phyloP scores from a whole-genome alignment of 2,329 filamentous ascomycete genomes.

The Nemania diffusa region DNA sequence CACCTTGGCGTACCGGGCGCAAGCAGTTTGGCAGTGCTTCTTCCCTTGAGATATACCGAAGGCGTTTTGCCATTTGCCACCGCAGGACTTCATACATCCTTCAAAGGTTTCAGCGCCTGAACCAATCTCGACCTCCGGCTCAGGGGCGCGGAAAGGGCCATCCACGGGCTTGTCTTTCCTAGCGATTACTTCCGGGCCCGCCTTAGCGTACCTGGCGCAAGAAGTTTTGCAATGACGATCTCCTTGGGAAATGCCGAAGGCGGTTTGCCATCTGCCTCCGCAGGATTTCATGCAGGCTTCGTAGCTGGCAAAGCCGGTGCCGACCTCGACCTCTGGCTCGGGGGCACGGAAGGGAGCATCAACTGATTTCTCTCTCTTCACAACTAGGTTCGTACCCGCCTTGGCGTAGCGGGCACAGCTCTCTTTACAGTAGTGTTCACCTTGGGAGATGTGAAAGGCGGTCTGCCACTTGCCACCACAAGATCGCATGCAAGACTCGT shows the following conservation, averaged over 20 bases:
- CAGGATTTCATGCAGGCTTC: slow-evolving; percentile 27
- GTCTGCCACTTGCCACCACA: neutral
- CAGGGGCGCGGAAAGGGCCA: no score
- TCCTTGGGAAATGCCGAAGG: neutral
- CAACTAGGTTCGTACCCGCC: neutral
- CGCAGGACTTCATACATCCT: neutral
- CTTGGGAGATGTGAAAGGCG: neutral
- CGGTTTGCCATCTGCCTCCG: neutral
- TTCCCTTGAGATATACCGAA: slow-evolving; percentile 12
- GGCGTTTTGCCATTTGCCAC: slow-evolving; percentile 9
- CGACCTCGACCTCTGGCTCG: neutral
- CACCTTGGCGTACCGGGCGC: neutral
- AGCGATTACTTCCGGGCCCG: no score
- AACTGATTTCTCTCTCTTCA: neutral
- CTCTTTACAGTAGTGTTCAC: neutral
- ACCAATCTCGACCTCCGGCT: no score
- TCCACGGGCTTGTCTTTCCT: no score
- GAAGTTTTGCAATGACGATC: neutral
- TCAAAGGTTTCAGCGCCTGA: no score
- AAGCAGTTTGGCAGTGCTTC: slow-evolving; percentile 11
- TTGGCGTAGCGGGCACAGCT: neutral
- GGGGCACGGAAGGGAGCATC: neutral
- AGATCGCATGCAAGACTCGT: neutral
- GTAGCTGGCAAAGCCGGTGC: neutral
- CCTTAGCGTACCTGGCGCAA: no score